Evolutionary conservation across 495 filamentous ascomycete genomes (phyloP).

Genomic region (Hapsidospora chrysogenum): DNA sequence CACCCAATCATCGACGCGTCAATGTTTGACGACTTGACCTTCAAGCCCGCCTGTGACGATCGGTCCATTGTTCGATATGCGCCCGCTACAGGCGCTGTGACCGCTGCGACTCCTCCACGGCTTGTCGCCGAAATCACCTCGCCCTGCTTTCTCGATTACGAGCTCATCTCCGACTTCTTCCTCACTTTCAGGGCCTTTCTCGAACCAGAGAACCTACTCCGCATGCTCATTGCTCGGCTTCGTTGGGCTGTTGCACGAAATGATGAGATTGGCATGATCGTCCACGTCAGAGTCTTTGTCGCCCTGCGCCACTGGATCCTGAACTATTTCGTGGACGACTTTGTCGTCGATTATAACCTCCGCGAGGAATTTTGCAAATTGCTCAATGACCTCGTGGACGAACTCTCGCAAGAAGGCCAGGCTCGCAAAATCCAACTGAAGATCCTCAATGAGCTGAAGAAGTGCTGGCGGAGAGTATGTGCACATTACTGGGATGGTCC

Average conservation of each 20-base stretch:
- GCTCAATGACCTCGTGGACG: constrained; percentile 59
- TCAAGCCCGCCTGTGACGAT: constrained; percentile 52
- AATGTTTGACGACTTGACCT: constrained; percentile 70
- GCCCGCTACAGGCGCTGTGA: constrained; percentile 50
- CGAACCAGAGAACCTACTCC: constrained; percentile 54
- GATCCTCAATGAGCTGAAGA: constrained; percentile 85
- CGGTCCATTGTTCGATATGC: constrained; percentile 75
- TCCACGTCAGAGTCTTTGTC: constrained; percentile 89
- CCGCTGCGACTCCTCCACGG: constrained; percentile 77
- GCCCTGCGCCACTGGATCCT: constrained; percentile 95
- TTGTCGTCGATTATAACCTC: constrained; percentile 65
- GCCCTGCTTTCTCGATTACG: constrained; percentile 89
- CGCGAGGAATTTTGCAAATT: constrained; percentile 66
- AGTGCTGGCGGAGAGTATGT: constrained; percentile 91
- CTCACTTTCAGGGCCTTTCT: constrained; percentile 84
- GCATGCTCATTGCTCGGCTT: constrained; percentile 68
- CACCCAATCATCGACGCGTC: constrained; percentile 32
- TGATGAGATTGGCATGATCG: constrained; percentile 78
- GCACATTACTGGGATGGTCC: constrained; percentile 71
- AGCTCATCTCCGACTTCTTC: constrained; percentile 95
- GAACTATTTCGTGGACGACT: constrained; percentile 96
- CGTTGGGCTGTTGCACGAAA: constrained; percentile 69
- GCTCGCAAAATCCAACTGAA: constrained; percentile 66
- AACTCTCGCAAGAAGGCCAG: constrained; percentile 21
- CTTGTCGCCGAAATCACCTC: constrained; percentile 97